phyloP scores from a whole-genome alignment of 441 rosid species.

The Jatropha multifida region DNA sequence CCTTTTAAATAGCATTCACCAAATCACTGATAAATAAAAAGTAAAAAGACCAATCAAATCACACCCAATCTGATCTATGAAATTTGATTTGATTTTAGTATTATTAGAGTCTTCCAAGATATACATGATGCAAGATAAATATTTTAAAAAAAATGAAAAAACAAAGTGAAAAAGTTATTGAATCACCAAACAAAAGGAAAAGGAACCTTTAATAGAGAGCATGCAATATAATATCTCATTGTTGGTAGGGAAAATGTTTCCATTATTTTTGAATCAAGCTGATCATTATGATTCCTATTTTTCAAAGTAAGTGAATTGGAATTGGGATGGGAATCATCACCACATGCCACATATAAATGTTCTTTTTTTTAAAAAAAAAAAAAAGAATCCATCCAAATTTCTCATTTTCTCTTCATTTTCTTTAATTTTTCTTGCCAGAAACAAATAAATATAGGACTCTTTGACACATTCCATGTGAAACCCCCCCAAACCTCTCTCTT shows the following conservation, averaged over 20 bases:
- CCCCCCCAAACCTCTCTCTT: conserved; percentile 6
- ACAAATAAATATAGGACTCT: neutral
- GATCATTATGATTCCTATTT: conserved; percentile 25
- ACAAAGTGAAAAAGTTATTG: neutral
- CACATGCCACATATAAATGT: conserved; percentile 23
- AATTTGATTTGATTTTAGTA: too few species aligned
- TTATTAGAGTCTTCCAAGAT: too few species aligned
- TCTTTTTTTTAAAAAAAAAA: neutral
- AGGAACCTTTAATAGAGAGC: neutral
- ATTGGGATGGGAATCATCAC: conserved; percentile 27
- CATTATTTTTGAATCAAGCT: conserved; percentile 29
- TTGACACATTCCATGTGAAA: conserved; percentile 33
- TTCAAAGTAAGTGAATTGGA: conserved; percentile 20
- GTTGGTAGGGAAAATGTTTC: conserved; percentile 10
- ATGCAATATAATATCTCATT: neutral
- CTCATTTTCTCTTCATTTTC: conserved; percentile 3
- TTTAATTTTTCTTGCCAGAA: neutral
- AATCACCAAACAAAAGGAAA: neutral
- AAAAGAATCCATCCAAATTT: conserved; percentile 10
- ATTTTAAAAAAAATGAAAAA: neutral
- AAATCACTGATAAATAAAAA: too few species aligned
- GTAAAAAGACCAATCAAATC: too few species aligned
- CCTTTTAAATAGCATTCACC: too few species aligned
- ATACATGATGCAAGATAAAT: too few species aligned
- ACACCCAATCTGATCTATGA: too few species aligned